These are phyloP conservation scores for Metschnikowia kunwiensis DNA, from an alignment of 805 yeast genomes.

Conservation along the genomic window DNA sequence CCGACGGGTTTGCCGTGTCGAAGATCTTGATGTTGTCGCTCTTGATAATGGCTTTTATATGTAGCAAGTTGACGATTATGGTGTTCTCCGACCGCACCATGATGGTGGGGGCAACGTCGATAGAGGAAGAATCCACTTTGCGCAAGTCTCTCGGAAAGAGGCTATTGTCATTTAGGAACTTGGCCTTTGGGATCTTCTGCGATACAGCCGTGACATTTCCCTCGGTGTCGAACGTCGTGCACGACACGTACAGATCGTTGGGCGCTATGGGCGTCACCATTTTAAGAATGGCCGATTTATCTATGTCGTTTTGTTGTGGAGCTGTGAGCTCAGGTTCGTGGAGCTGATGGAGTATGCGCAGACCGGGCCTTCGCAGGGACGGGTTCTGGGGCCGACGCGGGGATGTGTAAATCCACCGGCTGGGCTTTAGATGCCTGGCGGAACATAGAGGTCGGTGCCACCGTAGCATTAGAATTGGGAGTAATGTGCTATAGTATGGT, in stretches of 20 bases:
- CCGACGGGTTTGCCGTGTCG: constrained; percentile 67
- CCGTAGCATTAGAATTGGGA: constrained; percentile 11
- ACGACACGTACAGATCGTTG: constrained; percentile 56
- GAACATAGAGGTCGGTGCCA: constrained; percentile 1
- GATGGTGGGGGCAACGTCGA: constrained; percentile 86
- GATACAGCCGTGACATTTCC: constrained; percentile 74
- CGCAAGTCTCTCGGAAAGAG: constrained; percentile 84
- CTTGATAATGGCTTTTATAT: constrained; percentile 86
- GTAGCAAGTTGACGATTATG: constrained; percentile 76
- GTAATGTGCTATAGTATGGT: neutral
- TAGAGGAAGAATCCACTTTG: constrained; percentile 69
- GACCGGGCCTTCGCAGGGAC: too few species aligned
- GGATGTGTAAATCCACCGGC: neutral
- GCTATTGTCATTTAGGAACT: constrained; percentile 65
- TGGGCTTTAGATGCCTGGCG: neutral
- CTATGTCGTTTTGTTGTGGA: constrained; percentile 3
- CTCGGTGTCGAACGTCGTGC: constrained; percentile 71
- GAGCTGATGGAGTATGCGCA: constrained; percentile 10
- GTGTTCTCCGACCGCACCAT: constrained; percentile 72
- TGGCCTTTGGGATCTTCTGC: constrained; percentile 68
- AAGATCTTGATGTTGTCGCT: constrained; percentile 77
- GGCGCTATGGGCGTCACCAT: constrained; percentile 44
- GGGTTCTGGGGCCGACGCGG: constrained; percentile 1
- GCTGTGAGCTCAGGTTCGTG: constrained; percentile 5
- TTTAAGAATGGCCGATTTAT: constrained; percentile 6